Conservation (phyloP, 2,329 filamentous ascomycete species). For the Trichoderma brevicompactum region DNA sequence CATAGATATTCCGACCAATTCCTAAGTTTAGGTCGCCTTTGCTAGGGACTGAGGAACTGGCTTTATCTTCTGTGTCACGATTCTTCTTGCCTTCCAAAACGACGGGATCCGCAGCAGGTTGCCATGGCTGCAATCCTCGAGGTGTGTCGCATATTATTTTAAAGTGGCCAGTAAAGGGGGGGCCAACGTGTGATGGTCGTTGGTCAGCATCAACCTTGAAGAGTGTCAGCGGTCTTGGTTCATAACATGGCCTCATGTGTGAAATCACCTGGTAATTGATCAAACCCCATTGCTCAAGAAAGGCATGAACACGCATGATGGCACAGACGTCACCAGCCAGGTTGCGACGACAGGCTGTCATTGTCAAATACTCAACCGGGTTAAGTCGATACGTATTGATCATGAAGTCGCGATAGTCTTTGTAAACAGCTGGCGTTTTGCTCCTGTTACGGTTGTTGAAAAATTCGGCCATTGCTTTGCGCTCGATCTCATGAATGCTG, state of each 20-base stretch:
- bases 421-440: slow-evolving; percentile 96
- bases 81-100: slow-evolving; percentile 64
- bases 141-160: slow-evolving; percentile 94
- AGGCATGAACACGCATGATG: slow-evolving; percentile 98
- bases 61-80: slow-evolving; percentile 73
- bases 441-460: slow-evolving; percentile 98
- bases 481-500: slow-evolving; percentile 85
- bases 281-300: slow-evolving; percentile 97
- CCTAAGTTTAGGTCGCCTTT: slow-evolving; percentile 91
- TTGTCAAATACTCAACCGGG: slow-evolving; percentile 92
- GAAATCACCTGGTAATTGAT: slow-evolving; percentile 91
- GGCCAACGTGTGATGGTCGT: slow-evolving; percentile 90
- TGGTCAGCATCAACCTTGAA: slow-evolving; percentile 95
- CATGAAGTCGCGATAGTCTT: slow-evolving; percentile 99
- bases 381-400: slow-evolving; percentile 98
- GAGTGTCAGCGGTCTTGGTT: not conserved
- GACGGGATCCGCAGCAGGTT: slow-evolving; percentile 79
- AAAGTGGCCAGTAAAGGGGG: slow-evolving; percentile 97
- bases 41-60: slow-evolving; percentile 64
- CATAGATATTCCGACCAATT: slow-evolving; percentile 93
- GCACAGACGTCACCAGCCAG: slow-evolving; percentile 96
- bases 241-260: not conserved
- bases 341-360: slow-evolving; percentile 93
- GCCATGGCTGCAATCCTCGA: slow-evolving; percentile 90
- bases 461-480: slow-evolving; percentile 94